Evolutionary conservation across 345 rosid genomes (phyloP), one percentile per base, ranked within the genome.

Genomic region (Firmiana major): DNA sequence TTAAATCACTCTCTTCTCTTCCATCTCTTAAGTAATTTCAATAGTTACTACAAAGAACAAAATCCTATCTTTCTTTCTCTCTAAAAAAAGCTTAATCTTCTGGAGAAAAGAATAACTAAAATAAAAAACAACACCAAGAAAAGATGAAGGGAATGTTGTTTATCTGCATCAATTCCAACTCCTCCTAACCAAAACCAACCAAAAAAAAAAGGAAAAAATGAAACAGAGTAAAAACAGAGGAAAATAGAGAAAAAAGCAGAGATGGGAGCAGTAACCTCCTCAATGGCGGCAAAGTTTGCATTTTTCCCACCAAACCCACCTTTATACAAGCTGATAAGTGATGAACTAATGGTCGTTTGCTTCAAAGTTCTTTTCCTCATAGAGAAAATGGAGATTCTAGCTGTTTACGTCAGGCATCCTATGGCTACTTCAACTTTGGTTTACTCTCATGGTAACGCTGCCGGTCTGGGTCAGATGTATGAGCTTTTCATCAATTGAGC

Each of bases 391-490:
- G 94, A 93, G 93, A 86, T 96, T 55, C 97, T 92, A 42, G 93
- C 97, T 42, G 75, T 93, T 69, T 93, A 93, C 68, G 84, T 93
- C 26, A 83, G 97, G 78, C 88, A 93, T 55, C 99, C 98, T 24
- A 90, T 88, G 94, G 99, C 99, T 36, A 88, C 89, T 68, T 84
- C 97, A 40, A 93, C 99, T 75, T 77, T 96, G 63, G 93, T 96
- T 46, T 96, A 96, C 84, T 96, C 98, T 26, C 99, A 96, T 79
- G 99, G 99, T 3, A 96, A 96, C 91, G 99, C 98, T 46, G 98
- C 97, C 90, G 98, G 92, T 91, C 90, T 96, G 85, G 99, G 99
- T 7, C 97, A 96, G 94, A 90, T 96, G 94, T 96, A 93, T 84
- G 99, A 96, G 92, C 98, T 93, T 75, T 93, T 96, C 91, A 83